These are phyloP conservation scores for Colletotrichum sp. DNA, from an alignment of 2,329 filamentous ascomycete species.

Conservation along the genomic window DNA sequence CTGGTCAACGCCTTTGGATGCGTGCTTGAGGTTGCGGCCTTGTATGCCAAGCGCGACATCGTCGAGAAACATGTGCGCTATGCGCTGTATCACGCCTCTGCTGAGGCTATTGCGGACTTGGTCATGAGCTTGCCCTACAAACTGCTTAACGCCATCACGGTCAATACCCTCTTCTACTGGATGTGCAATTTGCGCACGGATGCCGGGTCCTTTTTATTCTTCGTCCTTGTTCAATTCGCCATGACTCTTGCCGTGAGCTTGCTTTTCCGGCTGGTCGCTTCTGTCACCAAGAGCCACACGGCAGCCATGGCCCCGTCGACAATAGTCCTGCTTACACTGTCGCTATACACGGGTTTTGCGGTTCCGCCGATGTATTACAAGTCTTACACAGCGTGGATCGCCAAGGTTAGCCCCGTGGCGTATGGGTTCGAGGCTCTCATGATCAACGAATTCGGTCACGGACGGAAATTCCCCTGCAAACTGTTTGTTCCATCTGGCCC, in stretches of 20 bases:
- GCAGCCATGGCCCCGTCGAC: constrained; percentile 10
- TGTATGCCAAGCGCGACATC: constrained; percentile 34
- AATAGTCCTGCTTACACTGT: constrained; percentile 1
- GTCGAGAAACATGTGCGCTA: constrained; percentile 35
- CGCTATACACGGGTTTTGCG: constrained; percentile 14
- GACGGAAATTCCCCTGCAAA: constrained; percentile 6
- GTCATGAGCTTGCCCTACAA: constrained; percentile 49
- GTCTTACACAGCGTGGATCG: constrained; percentile 6
- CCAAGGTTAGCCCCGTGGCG: constrained; percentile 6
- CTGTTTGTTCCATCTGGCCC: constrained; percentile 7
- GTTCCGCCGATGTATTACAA: constrained; percentile 10
- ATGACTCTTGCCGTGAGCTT: constrained; percentile 67
- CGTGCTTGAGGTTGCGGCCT: constrained; percentile 34
- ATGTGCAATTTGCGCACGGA: constrained; percentile 33
- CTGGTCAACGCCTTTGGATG: constrained; percentile 50
- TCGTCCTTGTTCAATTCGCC: constrained; percentile 64
- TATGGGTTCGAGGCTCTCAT: constrained; percentile 16
- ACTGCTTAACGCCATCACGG: constrained; percentile 55
- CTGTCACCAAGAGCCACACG: constrained; percentile 56
- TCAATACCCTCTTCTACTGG: constrained; percentile 45
- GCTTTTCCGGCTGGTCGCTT: constrained; percentile 70
- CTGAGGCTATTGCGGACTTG: constrained; percentile 41
- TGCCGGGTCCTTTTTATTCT: constrained; percentile 61
- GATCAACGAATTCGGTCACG: constrained; percentile 13
- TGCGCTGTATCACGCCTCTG: constrained; percentile 34